phyloP scores from a whole-genome alignment of 345 rosid genomes.

The Erodium maritimum region DNA sequence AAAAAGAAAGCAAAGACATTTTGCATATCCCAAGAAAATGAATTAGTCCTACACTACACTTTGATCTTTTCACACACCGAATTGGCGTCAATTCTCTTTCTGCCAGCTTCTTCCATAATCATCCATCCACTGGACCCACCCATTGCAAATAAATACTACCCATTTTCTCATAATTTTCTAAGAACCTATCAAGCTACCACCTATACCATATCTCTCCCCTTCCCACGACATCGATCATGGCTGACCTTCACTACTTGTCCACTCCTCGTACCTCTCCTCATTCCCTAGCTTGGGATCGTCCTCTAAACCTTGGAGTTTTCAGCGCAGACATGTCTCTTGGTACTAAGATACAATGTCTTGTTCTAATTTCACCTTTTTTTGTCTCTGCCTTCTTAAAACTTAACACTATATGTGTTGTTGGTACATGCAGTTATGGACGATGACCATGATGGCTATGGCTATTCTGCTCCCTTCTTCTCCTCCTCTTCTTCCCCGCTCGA shows the following conservation, averaged over 20 bases:
- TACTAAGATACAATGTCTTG: conserved; percentile 4
- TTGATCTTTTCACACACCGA: conserved; percentile 9
- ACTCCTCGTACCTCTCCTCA: conserved; percentile 7
- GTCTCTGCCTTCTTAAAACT: too few relatives aligned
- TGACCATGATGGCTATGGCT: conserved; percentile 39
- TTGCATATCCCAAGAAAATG: conserved; percentile 36
- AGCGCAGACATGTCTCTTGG: conserved; percentile 69
- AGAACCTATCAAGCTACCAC: neutral
- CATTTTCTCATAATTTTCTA: neutral
- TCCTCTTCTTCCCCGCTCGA: conserved; percentile 29
- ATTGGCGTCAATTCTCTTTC: conserved; percentile 19
- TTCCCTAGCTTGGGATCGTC: conserved; percentile 73
- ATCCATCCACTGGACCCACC: conserved; percentile 7
- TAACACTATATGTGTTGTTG: too few relatives aligned
- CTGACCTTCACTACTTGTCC: conserved; percentile 32
- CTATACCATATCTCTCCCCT: neutral
- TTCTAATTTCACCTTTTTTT: neutral
- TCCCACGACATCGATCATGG: conserved; percentile 12
- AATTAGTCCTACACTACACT: conserved; percentile 1
- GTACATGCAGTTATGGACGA: neutral
- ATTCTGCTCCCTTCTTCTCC: conserved; percentile 4
- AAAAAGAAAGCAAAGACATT: conserved; percentile 9
- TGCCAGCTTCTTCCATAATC: conserved; percentile 26
- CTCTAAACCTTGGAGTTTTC: conserved; percentile 55
- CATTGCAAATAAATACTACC: neutral